Base-by-base conservation (phyloP, 768 basidiomycete species). In the Naganishia vishniacii region DNA sequence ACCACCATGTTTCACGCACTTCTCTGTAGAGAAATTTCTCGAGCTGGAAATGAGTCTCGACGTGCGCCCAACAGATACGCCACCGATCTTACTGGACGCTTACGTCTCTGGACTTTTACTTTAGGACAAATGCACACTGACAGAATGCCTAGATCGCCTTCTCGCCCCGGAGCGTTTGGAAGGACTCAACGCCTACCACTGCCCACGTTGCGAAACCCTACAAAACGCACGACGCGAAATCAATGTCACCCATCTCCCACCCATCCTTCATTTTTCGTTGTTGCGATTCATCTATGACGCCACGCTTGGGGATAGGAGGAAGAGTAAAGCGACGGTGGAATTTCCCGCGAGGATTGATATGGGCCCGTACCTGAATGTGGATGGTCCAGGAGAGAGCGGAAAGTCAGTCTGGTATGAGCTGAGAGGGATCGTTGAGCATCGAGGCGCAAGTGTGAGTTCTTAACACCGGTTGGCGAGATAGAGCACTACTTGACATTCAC, bases 271-370 rank as follows among this genome's bases (percentile, higher is more conserved):
- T 76, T 87, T 98, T 70, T 91, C 91, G 23, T 78, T 97, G 58
- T 82, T 94, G 62, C 88, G 94, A n/a, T 98, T 98, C 77, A 85
- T 89, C 29, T 98, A 88, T 70, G 89, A 93, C 77, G 69, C 86
- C 34, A 78, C 84, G 25, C 84, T 86, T 0, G 84, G 87, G 81
- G 85, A 87, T 69, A 84, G 94, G 67, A 89, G 86, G 77, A 98
- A 98, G 79, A 87, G 86, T 59, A 91, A 91, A 75, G 83, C 89
- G 65, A 78, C 80, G 32, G 84, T 97, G 45, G 79, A 82, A n/a
- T 97, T 91, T 76, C 91, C 92, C 0, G 80, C 79, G 20, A 74
- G 76, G 8, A 79, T 95, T 18, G 83, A 89, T 70, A 90, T 98
- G 88, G 53, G 25, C 31, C 32, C 16, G 29, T 42, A 25, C 60